phyloP scores from a whole-genome alignment of 129 eudicot genomes.

The Helichrysum umbraculigerum region DNA sequence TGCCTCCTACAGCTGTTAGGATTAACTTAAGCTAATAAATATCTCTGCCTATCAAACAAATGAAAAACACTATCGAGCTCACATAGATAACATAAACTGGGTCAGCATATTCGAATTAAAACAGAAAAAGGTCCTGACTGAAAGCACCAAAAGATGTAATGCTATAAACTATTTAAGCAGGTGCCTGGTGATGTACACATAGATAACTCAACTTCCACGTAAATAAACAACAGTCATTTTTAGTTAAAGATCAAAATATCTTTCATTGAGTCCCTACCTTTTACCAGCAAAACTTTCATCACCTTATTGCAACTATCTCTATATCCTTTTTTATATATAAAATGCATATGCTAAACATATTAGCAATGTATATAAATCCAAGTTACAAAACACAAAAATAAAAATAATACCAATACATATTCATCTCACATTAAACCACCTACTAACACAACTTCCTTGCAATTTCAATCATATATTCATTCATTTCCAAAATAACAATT shows the following conservation, averaged over 20 bases:
- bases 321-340: neutral
- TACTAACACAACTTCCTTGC: constrained; percentile 8
- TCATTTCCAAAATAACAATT: neutral
- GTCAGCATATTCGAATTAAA: neutral
- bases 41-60: neutral
- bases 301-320: constrained; percentile 3
- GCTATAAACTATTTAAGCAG: neutral
- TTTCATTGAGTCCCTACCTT: too few relatives aligned
- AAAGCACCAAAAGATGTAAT: neutral
- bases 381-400: neutral
- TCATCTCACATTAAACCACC: constrained; percentile 22
- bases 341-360: constrained; percentile 11
- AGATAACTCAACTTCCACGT: neutral
- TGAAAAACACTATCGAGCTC: neutral
- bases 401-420: neutral
- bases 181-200: neutral
- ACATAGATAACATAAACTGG: neutral
- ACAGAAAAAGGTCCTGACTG: neutral
- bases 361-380: constrained; percentile 26
- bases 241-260: neutral
- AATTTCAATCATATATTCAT: neutral
- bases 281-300: neutral
- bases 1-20: neutral
- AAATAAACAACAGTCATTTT: neutral
- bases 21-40: neutral